Conservation (phyloP, 441 rosid genomes). For the Erodium moschatum region DNA sequence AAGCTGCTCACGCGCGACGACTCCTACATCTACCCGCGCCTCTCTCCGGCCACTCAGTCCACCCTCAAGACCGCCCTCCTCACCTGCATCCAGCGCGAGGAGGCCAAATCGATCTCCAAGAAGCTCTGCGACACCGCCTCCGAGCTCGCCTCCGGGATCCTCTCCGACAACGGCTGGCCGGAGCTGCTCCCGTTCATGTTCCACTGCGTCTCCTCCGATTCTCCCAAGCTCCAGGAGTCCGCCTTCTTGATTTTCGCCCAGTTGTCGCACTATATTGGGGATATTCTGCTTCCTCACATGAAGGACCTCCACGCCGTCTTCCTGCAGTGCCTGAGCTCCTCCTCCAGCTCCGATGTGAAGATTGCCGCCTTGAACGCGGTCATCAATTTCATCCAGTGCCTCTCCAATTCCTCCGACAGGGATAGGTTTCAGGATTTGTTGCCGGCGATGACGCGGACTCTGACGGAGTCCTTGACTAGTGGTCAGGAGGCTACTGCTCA, state of each 20-base stretch:
- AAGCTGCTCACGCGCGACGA: slow-evolving; percentile 90
- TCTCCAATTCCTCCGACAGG: slow-evolving; percentile 57
- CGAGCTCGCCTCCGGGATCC: slow-evolving; percentile 79
- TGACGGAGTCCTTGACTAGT: slow-evolving; percentile 81
- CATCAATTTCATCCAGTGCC: slow-evolving; percentile 82
- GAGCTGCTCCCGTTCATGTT: slow-evolving; percentile 91
- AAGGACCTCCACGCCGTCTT: slow-evolving; percentile 82
- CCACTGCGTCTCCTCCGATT: slow-evolving; percentile 76
- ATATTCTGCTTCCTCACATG: slow-evolving; percentile 59
- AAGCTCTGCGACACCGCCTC: slow-evolving; percentile 89
- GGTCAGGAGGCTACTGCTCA: slow-evolving; percentile 23
- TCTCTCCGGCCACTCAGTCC: slow-evolving; percentile 59
- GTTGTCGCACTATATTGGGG: slow-evolving; percentile 82
- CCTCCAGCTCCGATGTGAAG: slow-evolving; percentile 66
- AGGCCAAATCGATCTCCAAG: slow-evolving; percentile 60
- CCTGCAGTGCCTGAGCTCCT: slow-evolving; percentile 52
- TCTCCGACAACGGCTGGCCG: slow-evolving; percentile 87
- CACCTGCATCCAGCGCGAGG: slow-evolving; percentile 64
- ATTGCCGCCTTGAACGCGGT: slow-evolving; percentile 91
- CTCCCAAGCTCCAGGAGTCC: slow-evolving; percentile 73
- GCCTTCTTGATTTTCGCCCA: slow-evolving; percentile 86
- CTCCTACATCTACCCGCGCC: slow-evolving; percentile 75
- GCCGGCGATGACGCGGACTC: slow-evolving; percentile 86
- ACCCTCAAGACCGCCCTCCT: slow-evolving; percentile 64
- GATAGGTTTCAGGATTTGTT: slow-evolving; percentile 92